These are phyloP conservation scores for Spergularia marina DNA, from an alignment of 148 eudicot species.

Conservation along the genomic window DNA sequence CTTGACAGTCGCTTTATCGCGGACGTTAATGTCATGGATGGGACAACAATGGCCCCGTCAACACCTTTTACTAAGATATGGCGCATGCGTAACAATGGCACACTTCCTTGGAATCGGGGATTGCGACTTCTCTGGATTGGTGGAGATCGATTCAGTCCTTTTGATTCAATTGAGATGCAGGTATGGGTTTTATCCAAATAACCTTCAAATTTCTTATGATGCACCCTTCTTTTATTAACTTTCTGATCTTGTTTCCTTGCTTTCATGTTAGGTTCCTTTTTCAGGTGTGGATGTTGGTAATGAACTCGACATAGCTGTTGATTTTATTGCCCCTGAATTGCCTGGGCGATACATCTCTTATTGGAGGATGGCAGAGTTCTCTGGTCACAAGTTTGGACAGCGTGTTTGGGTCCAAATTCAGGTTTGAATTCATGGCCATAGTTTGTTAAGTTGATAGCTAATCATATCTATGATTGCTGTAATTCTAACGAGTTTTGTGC, in stretches of 20 bases:
- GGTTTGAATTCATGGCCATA: conserved; percentile 34
- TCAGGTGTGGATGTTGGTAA: conserved; percentile 44
- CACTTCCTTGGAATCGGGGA: conserved; percentile 54
- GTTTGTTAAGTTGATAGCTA: background rate
- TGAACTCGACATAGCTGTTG: conserved; percentile 71
- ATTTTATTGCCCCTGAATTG: conserved; percentile 66
- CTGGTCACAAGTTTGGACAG: conserved; percentile 80
- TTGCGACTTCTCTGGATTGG: conserved; percentile 68
- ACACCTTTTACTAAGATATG: conserved; percentile 84
- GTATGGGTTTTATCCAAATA: conserved; percentile 21
- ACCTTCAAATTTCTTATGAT: background rate
- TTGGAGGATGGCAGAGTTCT: conserved; percentile 76
- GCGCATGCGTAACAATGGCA: conserved; percentile 79
- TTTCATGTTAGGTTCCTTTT: conserved; percentile 39
- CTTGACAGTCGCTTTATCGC: conserved; percentile 64
- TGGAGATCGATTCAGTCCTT: conserved; percentile 51
- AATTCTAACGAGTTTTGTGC: background rate
- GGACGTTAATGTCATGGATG: conserved; percentile 70
- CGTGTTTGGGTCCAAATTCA: conserved; percentile 77
- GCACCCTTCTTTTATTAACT: background rate
- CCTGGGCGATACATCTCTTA: conserved; percentile 73
- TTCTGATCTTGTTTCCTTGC: background rate
- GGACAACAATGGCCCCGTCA: conserved; percentile 68
- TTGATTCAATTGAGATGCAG: conserved; percentile 47
- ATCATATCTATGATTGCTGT: background rate